Evolutionary conservation across 805 yeast genomes (phyloP).

Genomic region (Wickerhamiella dianesei): DNA sequence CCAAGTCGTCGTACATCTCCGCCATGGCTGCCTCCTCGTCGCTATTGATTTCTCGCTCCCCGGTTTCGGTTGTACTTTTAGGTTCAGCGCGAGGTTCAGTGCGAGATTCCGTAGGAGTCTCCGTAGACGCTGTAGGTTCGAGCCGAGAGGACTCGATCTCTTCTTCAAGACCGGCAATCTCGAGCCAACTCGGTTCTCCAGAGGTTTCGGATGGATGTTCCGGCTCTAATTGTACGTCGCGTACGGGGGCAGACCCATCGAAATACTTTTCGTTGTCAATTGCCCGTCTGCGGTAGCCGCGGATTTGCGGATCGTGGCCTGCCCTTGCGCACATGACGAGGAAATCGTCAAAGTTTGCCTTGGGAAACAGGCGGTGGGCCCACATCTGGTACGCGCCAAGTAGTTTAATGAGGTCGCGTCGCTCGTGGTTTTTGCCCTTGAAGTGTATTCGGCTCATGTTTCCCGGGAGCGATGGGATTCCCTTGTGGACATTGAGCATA

Average conservation of each 20-base stretch:
- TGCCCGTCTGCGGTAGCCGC: conserved; percentile 11
- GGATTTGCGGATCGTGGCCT: conserved; percentile 26
- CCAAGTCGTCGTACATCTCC: conserved; percentile 16
- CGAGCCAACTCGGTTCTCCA: neutral
- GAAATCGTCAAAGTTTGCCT: conserved; percentile 64
- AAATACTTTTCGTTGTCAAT: conserved; percentile 17
- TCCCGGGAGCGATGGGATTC: conserved; percentile 39
- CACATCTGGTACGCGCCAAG: conserved; percentile 52
- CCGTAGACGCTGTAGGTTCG: too few species aligned
- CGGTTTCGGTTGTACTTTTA: neutral
- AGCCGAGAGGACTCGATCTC: neutral
- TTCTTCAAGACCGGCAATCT: neutral
- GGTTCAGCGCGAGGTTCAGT: neutral
- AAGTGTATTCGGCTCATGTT: conserved; percentile 21
- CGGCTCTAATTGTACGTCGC: neutral
- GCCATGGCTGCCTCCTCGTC: conserved; percentile 14
- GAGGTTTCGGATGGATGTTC: too few species aligned
- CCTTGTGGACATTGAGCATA: conserved; percentile 36
- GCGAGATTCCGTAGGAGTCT: too few species aligned
- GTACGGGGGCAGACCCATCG: neutral
- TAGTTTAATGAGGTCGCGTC: conserved; percentile 36
- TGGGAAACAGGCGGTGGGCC: conserved; percentile 68
- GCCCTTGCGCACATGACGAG: conserved; percentile 38
- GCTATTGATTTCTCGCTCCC: conserved; percentile 3
- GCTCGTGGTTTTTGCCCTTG: conserved; percentile 34